phyloP scores from a whole-genome alignment of 495 filamentous ascomycete species.

The Lasiosphaeriaceae sp. region DNA sequence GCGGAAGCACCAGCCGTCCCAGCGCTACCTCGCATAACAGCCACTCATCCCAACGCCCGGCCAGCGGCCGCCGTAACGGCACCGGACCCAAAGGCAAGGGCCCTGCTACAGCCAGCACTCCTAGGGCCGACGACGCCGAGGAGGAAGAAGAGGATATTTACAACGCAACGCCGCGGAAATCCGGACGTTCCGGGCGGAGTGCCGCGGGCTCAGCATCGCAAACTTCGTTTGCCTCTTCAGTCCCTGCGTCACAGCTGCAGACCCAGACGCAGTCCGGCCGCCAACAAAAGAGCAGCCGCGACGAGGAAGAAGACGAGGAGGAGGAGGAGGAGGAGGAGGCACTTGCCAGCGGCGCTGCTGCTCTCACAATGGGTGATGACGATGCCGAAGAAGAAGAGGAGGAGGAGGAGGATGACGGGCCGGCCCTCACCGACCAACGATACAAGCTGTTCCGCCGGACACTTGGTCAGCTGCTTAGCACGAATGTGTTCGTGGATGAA shows the following conservation, averaged over 20 bases:
- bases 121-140: slow-evolving; percentile 16
- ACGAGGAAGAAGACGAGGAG: background rate
- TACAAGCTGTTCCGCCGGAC: slow-evolving; percentile 71
- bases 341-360: slow-evolving; percentile 34
- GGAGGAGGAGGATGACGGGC: slow-evolving; percentile 15
- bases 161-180: slow-evolving; percentile 37
- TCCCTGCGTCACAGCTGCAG: slow-evolving; percentile 43
- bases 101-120: slow-evolving; percentile 13
- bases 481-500: slow-evolving; percentile 74
- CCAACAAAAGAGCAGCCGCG: background rate
- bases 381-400: slow-evolving; percentile 13
- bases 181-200: slow-evolving; percentile 22
- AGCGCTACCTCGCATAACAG: slow-evolving; percentile 23
- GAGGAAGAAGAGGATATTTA: slow-evolving; percentile 37
- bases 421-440: slow-evolving; percentile 58
- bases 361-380: slow-evolving; percentile 28
- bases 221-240: slow-evolving; percentile 42
- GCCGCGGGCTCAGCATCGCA: slow-evolving; percentile 33
- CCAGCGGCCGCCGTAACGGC: slow-evolving; percentile 20
- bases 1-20: slow-evolving; percentile 12
- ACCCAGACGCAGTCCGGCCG: slow-evolving; percentile 21
- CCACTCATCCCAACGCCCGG: slow-evolving; percentile 21
- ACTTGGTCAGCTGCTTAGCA: slow-evolving; percentile 76
- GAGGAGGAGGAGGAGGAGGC: slow-evolving; percentile 26
- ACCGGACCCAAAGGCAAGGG: slow-evolving; percentile 13